A percentile compares a stretch with the other conserved stretches of the same genome.
Evolutionary conservation across 805 yeast species (phyloP).

Genomic region (Myxozyma nipponensis): DNA sequence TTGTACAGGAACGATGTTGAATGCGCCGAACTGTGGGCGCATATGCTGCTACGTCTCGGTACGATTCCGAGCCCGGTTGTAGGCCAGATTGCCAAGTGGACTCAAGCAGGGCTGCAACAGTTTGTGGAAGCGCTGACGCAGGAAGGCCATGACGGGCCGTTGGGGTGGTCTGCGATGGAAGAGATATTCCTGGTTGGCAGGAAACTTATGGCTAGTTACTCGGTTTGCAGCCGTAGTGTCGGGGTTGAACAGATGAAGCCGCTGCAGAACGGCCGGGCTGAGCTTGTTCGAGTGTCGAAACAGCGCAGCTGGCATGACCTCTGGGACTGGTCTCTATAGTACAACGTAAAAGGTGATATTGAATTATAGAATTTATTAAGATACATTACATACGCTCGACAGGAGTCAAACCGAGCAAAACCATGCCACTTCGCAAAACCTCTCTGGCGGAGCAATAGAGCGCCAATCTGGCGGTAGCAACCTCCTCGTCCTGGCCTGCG

Average conservation of each 20-base stretch:
- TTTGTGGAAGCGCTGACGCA: not conserved
- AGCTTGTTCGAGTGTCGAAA: not conserved
- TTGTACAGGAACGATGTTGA: constrained; percentile 51
- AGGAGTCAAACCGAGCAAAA: constrained; percentile 88
- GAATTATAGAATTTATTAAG: too few relatives aligned
- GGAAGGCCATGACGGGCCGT: constrained; percentile 17
- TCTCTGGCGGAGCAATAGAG: constrained; percentile 85
- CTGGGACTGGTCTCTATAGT: constrained; percentile 1
- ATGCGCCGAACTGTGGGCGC: constrained; percentile 11
- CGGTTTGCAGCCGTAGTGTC: constrained; percentile 8
- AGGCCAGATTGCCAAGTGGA: not conserved
- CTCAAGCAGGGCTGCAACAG: not conserved
- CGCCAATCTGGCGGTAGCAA: constrained; percentile 89
- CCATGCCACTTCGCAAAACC: constrained; percentile 86
- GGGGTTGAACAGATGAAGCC: not conserved
- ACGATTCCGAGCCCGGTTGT: not conserved
- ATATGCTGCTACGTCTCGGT: constrained; percentile 1
- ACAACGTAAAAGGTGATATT: not conserved
- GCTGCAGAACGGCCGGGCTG: not conserved
- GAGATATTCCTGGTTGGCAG: constrained; percentile 16
- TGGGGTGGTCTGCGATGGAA: constrained; percentile 15
- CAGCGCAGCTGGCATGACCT: not conserved
- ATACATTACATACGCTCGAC: constrained; percentile 95
- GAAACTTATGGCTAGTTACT: constrained; percentile 5
- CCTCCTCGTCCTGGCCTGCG: constrained; percentile 83